Evolutionary conservation across 2,329 filamentous ascomycete genomes (phyloP).

Genomic region (Penicillium griseofulvum): DNA sequence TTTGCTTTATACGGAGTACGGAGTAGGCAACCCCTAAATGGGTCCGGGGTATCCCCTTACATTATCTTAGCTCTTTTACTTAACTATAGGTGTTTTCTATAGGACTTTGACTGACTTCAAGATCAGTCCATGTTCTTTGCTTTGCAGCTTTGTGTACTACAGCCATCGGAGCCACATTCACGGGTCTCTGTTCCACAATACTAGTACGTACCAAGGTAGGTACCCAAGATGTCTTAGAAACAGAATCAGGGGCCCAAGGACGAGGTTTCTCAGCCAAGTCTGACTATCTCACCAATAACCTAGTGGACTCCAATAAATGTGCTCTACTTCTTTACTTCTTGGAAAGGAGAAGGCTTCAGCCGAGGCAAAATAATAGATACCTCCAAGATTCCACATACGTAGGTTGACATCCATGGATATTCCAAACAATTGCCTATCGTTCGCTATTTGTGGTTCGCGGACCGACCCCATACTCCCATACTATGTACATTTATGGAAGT

Average conservation of each 20-base stretch:
- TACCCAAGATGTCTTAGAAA: neutral
- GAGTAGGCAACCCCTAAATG: neutral
- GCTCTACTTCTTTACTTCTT: no score
- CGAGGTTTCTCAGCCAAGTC: neutral
- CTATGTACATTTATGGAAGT: no score
- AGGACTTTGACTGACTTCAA: neutral
- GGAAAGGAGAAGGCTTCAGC: neutral
- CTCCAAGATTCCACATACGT: neutral
- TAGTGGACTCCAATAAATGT: neutral
- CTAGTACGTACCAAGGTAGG: no score
- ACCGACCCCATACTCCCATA: neutral
- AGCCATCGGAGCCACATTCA: neutral
- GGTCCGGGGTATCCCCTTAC: conserved; percentile 4
- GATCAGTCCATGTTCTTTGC: neutral
- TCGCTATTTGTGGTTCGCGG: neutral
- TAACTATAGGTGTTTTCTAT: neutral
- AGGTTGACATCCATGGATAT: neutral
- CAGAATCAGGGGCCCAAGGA: neutral
- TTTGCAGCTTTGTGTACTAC: neutral
- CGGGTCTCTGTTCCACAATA: no score
- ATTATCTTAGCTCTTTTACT: neutral
- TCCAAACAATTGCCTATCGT: neutral
- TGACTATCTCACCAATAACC: neutral
- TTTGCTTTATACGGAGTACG: neutral
- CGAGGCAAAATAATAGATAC: neutral